Conservation (phyloP, 805 yeast genomes). For the Cyberlindnera petersonii region DNA sequence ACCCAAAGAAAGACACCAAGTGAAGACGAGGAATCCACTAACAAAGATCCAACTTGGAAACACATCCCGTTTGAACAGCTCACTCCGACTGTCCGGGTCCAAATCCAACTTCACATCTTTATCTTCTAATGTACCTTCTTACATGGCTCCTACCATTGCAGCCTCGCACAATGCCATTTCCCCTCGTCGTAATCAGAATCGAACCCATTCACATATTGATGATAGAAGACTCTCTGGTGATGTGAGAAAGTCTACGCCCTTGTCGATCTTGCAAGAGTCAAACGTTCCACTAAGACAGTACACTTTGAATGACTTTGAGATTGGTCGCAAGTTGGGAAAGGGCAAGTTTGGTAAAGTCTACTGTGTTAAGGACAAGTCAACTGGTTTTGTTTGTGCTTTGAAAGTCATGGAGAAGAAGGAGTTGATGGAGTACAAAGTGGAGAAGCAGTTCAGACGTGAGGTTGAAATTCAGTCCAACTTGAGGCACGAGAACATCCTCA, state of each 20-base stretch:
- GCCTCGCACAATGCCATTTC: constrained; percentile 23
- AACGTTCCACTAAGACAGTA: constrained; percentile 31
- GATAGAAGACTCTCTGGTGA: constrained; percentile 7
- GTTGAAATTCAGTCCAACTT: constrained; percentile 84
- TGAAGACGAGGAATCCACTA: constrained; percentile 23
- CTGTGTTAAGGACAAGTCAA: constrained; percentile 70
- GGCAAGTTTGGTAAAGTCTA: constrained; percentile 94
- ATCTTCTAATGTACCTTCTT: constrained; percentile 20
- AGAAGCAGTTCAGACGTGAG: constrained; percentile 83
- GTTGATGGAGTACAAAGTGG: constrained; percentile 67
- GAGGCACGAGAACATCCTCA: constrained; percentile 74
- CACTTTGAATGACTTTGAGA: constrained; percentile 66
- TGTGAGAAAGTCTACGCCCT: constrained; percentile 21
- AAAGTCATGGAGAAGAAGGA: constrained; percentile 89
- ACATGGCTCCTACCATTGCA: constrained; percentile 30
- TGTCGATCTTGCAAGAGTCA: constrained; percentile 25
- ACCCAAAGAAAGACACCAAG: constrained; percentile 6
- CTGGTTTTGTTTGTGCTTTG: constrained; percentile 83
- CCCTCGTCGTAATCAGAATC: constrained; percentile 22
- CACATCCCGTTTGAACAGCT: constrained; percentile 14
- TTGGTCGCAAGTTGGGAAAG: constrained; percentile 84
- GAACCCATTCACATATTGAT: constrained; percentile 1
- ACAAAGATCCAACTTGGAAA: constrained; percentile 25
- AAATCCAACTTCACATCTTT: constrained; percentile 7
- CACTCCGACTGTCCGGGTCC: constrained; percentile 14